These are phyloP conservation scores for Exidia glandulosa DNA, from an alignment of 768 basidiomycete genomes.

Conservation along the genomic window DNA sequence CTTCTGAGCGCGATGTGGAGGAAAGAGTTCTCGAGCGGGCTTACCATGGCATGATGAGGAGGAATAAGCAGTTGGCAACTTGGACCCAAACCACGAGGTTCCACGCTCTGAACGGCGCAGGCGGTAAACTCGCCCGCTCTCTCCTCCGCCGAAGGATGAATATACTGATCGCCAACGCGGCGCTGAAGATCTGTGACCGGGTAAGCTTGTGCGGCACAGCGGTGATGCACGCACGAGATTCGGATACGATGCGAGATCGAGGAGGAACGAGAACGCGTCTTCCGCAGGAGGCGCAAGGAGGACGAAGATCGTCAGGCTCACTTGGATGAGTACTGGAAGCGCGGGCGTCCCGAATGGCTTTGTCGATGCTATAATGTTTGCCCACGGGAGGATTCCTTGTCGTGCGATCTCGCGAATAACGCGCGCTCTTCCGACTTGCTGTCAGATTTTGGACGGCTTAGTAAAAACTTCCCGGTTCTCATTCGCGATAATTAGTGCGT, in stretches of 20 bases:
- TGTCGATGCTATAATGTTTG: slow-evolving; percentile 35
- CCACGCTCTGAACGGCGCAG: slow-evolving; percentile 12
- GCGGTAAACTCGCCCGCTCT: slow-evolving; percentile 11
- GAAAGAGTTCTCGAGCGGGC: not conserved
- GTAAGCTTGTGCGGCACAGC: not conserved
- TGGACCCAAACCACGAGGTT: slow-evolving; percentile 14
- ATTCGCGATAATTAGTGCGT: not conserved
- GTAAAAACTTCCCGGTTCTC: not conserved
- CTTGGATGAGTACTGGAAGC: slow-evolving; percentile 31
- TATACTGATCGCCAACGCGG: slow-evolving; percentile 19
- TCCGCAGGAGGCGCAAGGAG: slow-evolving; percentile 27
- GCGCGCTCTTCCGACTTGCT: slow-evolving; percentile 31
- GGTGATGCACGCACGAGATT: slow-evolving; percentile 19
- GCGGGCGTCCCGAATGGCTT: slow-evolving; percentile 39
- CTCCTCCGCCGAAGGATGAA: slow-evolving; percentile 21
- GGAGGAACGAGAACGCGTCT: slow-evolving; percentile 26
- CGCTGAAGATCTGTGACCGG: slow-evolving; percentile 14
- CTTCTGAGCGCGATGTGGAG: not conserved
- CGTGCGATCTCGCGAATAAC: slow-evolving; percentile 40
- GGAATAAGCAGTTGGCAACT: slow-evolving; percentile 15
- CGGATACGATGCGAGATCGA: slow-evolving; percentile 31
- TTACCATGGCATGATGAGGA: slow-evolving; percentile 25
- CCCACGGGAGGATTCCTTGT: slow-evolving; percentile 41
- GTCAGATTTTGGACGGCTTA: not conserved
- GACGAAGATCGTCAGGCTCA: slow-evolving; percentile 27